Percentiles rank a stretch among this genome's conserved stretches.
Conservation (phyloP, 2,329 filamentous ascomycete genomes). For the Diaporthe vexans region DNA sequence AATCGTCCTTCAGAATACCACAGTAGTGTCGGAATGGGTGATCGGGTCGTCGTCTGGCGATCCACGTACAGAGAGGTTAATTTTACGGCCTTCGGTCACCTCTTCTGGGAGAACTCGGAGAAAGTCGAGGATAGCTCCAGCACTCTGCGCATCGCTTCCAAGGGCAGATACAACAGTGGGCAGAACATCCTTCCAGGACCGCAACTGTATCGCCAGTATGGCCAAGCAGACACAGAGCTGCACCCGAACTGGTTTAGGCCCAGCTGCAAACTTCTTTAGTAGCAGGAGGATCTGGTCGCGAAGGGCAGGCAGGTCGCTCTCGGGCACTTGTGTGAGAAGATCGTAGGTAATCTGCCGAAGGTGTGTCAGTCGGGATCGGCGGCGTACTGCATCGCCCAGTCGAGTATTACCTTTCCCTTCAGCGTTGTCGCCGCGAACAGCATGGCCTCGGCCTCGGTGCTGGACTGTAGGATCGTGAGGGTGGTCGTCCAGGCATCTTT, state of each 20-base stretch:
- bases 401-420: conserved; percentile 88
- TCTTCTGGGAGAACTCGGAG: conserved; percentile 97
- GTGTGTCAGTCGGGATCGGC: conserved; percentile 38
- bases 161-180: conserved; percentile 84
- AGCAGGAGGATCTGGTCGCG: conserved; percentile 87
- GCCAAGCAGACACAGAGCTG: conserved; percentile 96
- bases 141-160: conserved; percentile 80
- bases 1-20: conserved; percentile 54
- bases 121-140: conserved; percentile 94
- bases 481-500: conserved; percentile 92
- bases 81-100: conserved; percentile 99
- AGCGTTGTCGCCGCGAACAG: conserved; percentile 97
- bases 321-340: conserved; percentile 84
- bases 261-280: conserved; percentile 83
- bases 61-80: conserved; percentile 98
- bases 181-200: conserved; percentile 93
- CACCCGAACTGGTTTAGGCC: conserved; percentile 87
- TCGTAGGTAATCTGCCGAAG: conserved; percentile 90
- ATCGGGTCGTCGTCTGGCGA: conserved; percentile 65
- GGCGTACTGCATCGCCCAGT: conserved; percentile 36
- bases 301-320: conserved; percentile 80
- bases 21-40: conserved; percentile 49
- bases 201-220: conserved; percentile 96
- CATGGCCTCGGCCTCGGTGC: conserved; percentile 86
- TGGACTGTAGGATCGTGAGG: conserved; percentile 86